Evolutionary conservation across 1,139 yeast genomes (phyloP), one percentile per base, ranked within the genome.

Genomic region (Scheffersomyces cryptocercus): DNA sequence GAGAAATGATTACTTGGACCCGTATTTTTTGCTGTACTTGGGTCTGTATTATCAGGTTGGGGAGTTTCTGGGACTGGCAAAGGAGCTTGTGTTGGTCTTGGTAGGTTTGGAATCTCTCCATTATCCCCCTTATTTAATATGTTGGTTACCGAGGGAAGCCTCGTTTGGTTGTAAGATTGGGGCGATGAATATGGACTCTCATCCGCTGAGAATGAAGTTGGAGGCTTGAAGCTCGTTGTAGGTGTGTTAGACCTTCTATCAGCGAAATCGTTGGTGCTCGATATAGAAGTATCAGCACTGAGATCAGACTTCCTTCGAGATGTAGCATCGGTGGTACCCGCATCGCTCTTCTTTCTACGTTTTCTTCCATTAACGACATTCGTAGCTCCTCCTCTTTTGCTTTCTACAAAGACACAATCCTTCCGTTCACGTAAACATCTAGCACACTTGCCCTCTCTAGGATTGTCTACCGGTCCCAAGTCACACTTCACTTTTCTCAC

Each of bases 401-500:
- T 71, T 42, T 82, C 86, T 4, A 85, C 85, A 64, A 90, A 86
- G 20, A 84, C 82, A 65, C 97, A 90, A 54, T 85, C 89, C 54
- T 79, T 80, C 15, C 95, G 72, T 58, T 90, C 96, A 40, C 97
- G 73, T 48, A 79, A 75, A 58, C 97, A 90, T 42, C 97, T 68
- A 3, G 82, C 85, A 73, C 98, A 91, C 14, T 95, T 95, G 5
- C 95, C 95, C 7, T 81, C 83, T 41, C 76, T 73, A 0, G 96
- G 96, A 45, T 75, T 75, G 45, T 84, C 85, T 10, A 83, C 81
- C 3, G 84, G 81, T 2, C 96, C 96, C 51, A 89, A 65, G 56
- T 88, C 95, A 67, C 97, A 90, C 57, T 84, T 84, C 38, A 88
- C 88, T 58, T 90, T 90, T 32, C 95, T 77, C 8, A 83, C 79